Percentiles rank a stretch among this genome's conserved stretches.
Evolutionary conservation across 176 grass and related monocot species (phyloP).

Genomic region (Leersia perrieri): DNA sequence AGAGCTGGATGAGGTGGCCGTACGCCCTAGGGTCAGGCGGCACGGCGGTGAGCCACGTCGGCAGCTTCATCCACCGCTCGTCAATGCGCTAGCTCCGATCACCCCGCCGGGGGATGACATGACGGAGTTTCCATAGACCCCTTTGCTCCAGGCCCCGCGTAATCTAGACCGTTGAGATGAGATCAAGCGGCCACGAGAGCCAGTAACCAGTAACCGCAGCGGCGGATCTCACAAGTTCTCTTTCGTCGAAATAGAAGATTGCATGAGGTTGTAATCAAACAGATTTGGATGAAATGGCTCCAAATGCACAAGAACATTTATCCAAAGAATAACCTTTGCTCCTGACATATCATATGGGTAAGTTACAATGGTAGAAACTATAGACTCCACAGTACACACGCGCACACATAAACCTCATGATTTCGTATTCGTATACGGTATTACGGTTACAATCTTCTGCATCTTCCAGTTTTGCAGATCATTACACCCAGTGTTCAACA

Average conservation of each 20-base stretch:
- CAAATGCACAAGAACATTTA: not conserved
- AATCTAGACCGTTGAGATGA: not conserved
- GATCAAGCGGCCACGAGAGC: not conserved
- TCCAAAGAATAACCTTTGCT: constrained; percentile 26
- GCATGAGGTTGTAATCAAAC: not conserved
- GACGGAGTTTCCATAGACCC: too few species aligned
- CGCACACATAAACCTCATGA: constrained; percentile 20
- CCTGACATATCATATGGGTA: constrained; percentile 28
- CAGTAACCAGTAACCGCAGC: not conserved
- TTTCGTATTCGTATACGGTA: constrained; percentile 38
- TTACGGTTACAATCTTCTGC: constrained; percentile 44
- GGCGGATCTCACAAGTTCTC: too few species aligned
- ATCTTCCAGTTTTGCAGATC: constrained; percentile 1
- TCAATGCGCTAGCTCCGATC: not conserved
- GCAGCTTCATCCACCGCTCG: constrained; percentile 44
- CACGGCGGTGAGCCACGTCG: constrained; percentile 37
- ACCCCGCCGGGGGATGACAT: not conserved
- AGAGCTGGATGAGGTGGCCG: constrained; percentile 60
- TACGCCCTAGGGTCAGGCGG: constrained; percentile 44
- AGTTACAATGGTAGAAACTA: constrained; percentile 42
- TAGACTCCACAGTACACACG: not conserved
- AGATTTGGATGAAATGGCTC: not conserved
- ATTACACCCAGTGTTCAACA: constrained; percentile 30
- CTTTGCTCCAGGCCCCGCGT: not conserved
- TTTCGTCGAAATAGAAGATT: not conserved